Conservation (phyloP, 306 rosid genomes). For the Hippophae rhamnoides region DNA sequence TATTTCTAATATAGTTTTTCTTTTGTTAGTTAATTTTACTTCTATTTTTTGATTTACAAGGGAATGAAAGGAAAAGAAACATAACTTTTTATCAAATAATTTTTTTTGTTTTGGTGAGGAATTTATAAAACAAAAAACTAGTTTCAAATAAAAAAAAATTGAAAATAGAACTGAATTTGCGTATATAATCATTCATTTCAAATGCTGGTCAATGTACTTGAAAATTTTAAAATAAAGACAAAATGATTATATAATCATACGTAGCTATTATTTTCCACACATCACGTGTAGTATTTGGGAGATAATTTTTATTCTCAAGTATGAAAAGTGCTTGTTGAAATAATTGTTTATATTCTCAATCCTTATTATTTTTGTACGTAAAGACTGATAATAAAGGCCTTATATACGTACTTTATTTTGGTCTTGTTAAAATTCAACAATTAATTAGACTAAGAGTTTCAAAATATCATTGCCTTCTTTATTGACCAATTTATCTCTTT, state of each 20-base stretch:
- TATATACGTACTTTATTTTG: conserved; percentile 21
- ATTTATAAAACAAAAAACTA: too few relatives aligned
- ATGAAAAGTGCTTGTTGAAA: conserved; percentile 22
- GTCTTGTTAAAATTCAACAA: conserved; percentile 17
- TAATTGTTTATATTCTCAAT: background rate
- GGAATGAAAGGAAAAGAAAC: too few relatives aligned
- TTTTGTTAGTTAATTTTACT: too few relatives aligned
- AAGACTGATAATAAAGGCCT: conserved; percentile 22
- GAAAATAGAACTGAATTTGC: too few relatives aligned
- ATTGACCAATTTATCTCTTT: conserved; percentile 33
- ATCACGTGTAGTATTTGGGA: conserved; percentile 14
- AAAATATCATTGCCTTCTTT: conserved; percentile 43
- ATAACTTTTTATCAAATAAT: too few relatives aligned
- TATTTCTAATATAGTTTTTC: too few relatives aligned
- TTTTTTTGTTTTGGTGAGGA: too few relatives aligned
- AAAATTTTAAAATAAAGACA: conserved; percentile 6
- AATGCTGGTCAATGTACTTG: background rate
- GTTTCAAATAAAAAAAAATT: too few relatives aligned
- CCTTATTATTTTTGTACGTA: background rate
- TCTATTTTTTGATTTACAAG: too few relatives aligned
- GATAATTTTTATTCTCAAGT: conserved; percentile 5
- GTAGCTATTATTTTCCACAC: conserved; percentile 14
- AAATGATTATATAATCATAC: conserved; percentile 11
- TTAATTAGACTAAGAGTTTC: conserved; percentile 11
- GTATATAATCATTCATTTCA: conserved; percentile 6